Conservation (phyloP, 345 rosid species). For the Lagerstroemia speciosa region DNA sequence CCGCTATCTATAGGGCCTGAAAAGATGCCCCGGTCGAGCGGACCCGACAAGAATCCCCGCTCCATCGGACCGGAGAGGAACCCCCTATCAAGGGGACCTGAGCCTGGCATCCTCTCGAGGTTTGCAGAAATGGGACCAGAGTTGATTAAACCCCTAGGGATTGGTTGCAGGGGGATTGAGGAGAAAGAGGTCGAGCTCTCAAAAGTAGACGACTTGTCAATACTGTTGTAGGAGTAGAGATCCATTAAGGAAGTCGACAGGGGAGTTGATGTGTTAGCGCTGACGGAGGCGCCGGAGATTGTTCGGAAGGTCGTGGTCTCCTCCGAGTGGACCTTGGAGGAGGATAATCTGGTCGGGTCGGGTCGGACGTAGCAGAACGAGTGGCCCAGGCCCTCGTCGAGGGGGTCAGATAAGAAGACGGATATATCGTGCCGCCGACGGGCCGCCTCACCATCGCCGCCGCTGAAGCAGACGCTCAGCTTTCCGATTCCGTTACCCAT, state of each 20-base stretch:
- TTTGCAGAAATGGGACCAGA: slow-evolving; percentile 45
- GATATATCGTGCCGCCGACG: slow-evolving; percentile 34
- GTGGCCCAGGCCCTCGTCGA: slow-evolving; percentile 87
- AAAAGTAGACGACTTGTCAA: slow-evolving; percentile 79
- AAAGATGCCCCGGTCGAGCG: slow-evolving; percentile 50
- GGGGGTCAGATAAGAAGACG: slow-evolving; percentile 39
- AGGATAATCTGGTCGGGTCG: slow-evolving; percentile 49
- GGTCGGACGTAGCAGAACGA: slow-evolving; percentile 90
- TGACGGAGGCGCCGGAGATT: slow-evolving; percentile 95
- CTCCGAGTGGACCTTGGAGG: slow-evolving; percentile 83
- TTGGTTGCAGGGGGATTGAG: slow-evolving; percentile 81
- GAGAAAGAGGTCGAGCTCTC: slow-evolving; percentile 89
- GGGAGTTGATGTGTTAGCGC: slow-evolving; percentile 91
- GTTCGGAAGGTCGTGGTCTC: slow-evolving; percentile 74
- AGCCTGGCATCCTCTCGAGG: slow-evolving; percentile 31
- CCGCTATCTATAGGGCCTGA: slow-evolving; percentile 49
- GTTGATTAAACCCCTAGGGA: slow-evolving; percentile 43
- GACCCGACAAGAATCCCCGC: slow-evolving; percentile 91
- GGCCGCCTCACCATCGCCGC: slow-evolving; percentile 31
- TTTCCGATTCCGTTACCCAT: slow-evolving; percentile 90
- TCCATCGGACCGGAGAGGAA: slow-evolving; percentile 85
- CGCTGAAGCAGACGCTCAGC: slow-evolving; percentile 55
- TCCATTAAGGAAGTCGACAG: slow-evolving; percentile 77
- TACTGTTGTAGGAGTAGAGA: slow-evolving; percentile 43
- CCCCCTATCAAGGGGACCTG: slow-evolving; percentile 67